Conservation (phyloP, 352 stramenopile genomes). For the Pythium grandisporangium region DNA sequence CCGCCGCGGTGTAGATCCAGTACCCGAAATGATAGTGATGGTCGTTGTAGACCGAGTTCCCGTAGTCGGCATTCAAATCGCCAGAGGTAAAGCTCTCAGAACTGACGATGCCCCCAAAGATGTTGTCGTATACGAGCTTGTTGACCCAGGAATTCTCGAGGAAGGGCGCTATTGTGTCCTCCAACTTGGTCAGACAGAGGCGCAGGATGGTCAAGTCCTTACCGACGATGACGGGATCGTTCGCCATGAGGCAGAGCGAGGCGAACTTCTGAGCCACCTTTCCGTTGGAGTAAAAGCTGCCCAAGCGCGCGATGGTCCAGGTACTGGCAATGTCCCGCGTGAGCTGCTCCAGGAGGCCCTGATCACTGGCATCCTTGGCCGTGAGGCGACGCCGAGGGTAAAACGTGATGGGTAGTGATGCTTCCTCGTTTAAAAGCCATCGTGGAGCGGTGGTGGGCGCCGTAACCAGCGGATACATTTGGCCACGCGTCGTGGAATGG, state of each 20-base stretch:
- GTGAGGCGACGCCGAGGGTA: slow-evolving; percentile 42
- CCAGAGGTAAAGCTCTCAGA: slow-evolving; percentile 40
- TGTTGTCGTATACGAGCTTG: slow-evolving; percentile 48
- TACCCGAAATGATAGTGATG: slow-evolving; percentile 76
- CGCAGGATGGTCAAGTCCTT: slow-evolving; percentile 38
- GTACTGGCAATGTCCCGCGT: slow-evolving; percentile 35
- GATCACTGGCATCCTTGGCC: slow-evolving; percentile 16
- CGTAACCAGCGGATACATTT: slow-evolving; percentile 45
- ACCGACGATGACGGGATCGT: slow-evolving; percentile 54
- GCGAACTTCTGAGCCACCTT: slow-evolving; percentile 71
- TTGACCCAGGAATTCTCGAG: slow-evolving; percentile 57
- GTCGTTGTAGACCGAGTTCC: slow-evolving; percentile 72
- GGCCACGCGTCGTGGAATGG: slow-evolving; percentile 37
- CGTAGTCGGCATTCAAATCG: slow-evolving; percentile 57
- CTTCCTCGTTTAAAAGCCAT: slow-evolving; percentile 40
- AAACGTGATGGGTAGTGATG: slow-evolving; percentile 37
- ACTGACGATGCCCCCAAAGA: slow-evolving; percentile 56
- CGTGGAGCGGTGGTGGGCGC: slow-evolving; percentile 18
- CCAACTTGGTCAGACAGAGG: slow-evolving; percentile 55
- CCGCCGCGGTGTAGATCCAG: slow-evolving; percentile 51
- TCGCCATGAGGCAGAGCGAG: slow-evolving; percentile 64
- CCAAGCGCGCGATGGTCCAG: slow-evolving; percentile 36
- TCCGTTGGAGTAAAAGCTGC: slow-evolving; percentile 72
- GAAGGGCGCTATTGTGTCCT: slow-evolving; percentile 38
- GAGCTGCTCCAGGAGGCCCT: slow-evolving; percentile 35